These are phyloP conservation scores for Citrullus mucosospermus DNA, from an alignment of 306 rosid genomes.

Conservation along the genomic window DNA sequence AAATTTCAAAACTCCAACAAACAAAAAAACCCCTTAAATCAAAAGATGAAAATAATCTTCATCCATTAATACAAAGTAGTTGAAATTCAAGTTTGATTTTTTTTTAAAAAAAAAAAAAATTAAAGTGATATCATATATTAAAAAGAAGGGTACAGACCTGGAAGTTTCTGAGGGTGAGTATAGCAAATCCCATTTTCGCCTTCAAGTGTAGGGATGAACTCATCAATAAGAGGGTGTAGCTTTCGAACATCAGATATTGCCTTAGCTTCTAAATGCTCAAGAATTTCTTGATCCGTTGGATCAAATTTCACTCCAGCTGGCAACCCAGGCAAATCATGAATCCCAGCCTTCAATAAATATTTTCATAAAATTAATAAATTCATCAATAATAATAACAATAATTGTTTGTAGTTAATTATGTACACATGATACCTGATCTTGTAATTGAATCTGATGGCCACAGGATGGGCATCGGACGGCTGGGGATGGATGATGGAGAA, in stretches of 20 bases:
- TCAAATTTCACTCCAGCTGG: conserved; percentile 12
- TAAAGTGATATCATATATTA: too few relatives aligned
- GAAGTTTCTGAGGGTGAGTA: conserved; percentile 11
- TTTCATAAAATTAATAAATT: background rate
- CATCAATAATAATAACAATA: background rate
- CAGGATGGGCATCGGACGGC: conserved; percentile 9
- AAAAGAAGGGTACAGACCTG: background rate
- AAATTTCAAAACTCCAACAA: too few relatives aligned
- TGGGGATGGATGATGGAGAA: background rate
- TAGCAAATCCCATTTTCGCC: conserved; percentile 13
- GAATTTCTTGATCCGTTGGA: conserved; percentile 12
- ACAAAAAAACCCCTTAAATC: too few relatives aligned
- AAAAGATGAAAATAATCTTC: too few relatives aligned
- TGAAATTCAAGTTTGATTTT: too few relatives aligned
- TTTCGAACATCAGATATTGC: background rate
- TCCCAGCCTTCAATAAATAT: conserved; percentile 1
- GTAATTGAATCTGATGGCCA: background rate
- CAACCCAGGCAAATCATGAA: conserved; percentile 9
- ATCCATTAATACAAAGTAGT: too few relatives aligned
- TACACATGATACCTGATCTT: background rate
- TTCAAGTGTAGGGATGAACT: conserved; percentile 7
- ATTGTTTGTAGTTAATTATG: background rate
- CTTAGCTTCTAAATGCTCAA: conserved; percentile 8
- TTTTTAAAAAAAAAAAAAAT: too few relatives aligned
- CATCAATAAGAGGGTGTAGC: conserved; percentile 5